Evolutionary conservation across 148 eudicot genomes (phyloP).

Genomic region (Camellia granthamiana): DNA sequence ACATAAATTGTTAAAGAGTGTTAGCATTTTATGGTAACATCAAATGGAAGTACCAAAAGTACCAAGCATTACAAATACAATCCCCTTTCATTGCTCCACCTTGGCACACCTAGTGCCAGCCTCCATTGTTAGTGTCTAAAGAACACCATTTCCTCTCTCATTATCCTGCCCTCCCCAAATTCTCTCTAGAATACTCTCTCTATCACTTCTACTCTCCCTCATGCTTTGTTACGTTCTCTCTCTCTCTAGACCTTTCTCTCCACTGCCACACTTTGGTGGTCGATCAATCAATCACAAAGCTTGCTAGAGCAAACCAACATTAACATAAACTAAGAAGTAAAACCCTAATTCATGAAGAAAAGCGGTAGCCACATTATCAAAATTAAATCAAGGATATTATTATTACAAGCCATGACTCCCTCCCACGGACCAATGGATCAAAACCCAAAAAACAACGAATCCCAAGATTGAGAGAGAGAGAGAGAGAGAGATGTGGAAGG

Average conservation of each 20-base stretch:
- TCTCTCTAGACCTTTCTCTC: neutral
- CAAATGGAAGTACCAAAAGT: neutral
- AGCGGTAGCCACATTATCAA: neutral
- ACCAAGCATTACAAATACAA: neutral
- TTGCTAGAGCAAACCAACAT: neutral
- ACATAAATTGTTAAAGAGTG: no score
- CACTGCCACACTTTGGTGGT: neutral
- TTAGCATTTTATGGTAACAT: neutral
- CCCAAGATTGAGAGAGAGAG: neutral
- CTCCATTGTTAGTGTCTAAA: neutral
- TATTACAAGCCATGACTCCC: neutral
- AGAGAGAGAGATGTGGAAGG: neutral
- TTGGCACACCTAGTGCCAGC: neutral
- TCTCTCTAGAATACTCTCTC: conserved; percentile 3
- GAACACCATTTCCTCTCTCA: neutral
- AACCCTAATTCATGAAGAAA: neutral
- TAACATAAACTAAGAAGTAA: neutral
- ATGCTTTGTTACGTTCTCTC: no score
- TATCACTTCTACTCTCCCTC: no score
- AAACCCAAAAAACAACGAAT: neutral
- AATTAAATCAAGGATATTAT: neutral
- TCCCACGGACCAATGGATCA: neutral
- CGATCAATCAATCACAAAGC: neutral
- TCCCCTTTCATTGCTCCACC: neutral
- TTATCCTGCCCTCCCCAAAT: neutral